Conservation (phyloP, 805 yeast species). For the Hanseniaspora mollemarum region DNA sequence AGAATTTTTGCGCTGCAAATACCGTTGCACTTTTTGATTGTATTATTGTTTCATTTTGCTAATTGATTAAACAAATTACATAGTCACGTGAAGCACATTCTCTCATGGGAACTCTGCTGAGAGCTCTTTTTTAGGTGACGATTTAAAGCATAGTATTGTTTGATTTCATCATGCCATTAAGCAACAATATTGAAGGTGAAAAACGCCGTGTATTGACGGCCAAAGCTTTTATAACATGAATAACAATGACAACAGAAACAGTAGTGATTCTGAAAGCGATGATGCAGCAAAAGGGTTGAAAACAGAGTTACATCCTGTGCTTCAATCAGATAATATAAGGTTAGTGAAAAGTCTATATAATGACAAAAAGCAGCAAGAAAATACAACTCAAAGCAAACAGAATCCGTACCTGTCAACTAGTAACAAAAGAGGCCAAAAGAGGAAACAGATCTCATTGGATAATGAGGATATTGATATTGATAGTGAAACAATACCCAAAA, state of each 20-base stretch:
- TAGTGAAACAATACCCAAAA: slow-evolving; percentile 28
- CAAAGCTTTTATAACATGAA: not conserved
- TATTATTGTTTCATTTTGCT: no score
- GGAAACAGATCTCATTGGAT: slow-evolving; percentile 17
- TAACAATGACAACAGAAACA: not conserved
- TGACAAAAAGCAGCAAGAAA: not conserved
- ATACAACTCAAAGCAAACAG: slow-evolving; percentile 21
- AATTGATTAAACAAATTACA: no score
- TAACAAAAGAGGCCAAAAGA: slow-evolving; percentile 17
- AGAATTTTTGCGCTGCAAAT: no score
- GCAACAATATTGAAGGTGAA: no score
- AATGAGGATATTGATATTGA: slow-evolving; percentile 25
- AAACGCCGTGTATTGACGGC: no score
- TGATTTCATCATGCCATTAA: no score
- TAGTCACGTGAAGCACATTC: no score
- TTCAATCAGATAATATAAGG: slow-evolving; percentile 26
- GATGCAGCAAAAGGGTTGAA: slow-evolving; percentile 22
- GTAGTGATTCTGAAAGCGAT: not conserved
- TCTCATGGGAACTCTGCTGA: no score
- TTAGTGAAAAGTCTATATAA: slow-evolving; percentile 20
- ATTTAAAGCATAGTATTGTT: no score
- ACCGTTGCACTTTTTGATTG: no score
- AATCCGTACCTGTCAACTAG: slow-evolving; percentile 26
- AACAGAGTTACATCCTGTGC: slow-evolving; percentile 26
- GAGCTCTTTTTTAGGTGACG: no score